Evolutionary conservation across 495 filamentous ascomycete genomes (phyloP).

Genomic region (Astrothelium macrocarpum): DNA sequence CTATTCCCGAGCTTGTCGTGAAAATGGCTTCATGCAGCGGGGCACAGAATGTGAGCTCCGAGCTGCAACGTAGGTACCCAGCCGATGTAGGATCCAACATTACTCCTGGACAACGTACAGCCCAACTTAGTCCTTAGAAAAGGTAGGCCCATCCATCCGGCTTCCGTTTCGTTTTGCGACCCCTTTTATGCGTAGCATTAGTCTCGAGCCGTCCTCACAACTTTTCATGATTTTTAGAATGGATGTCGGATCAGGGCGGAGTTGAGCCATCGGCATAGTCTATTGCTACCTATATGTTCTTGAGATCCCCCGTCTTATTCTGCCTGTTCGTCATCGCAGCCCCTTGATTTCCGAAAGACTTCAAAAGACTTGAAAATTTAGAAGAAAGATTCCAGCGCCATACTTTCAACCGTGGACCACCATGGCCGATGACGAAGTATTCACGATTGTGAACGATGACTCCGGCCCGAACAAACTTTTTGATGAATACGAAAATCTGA

Average conservation of each 20-base stretch:
- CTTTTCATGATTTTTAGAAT: neutral
- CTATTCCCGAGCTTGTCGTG: neutral
- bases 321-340: too few relatives aligned
- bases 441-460: slow-evolving; percentile 23
- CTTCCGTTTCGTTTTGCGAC: neutral
- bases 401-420: neutral
- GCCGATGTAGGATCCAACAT: slow-evolving; percentile 1
- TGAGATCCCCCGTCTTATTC: neutral
- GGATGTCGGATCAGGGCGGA: neutral
- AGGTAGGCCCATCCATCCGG: neutral
- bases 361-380: too few relatives aligned
- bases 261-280: slow-evolving; percentile 1
- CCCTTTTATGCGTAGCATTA: slow-evolving; percentile 1
- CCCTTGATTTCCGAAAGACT: neutral
- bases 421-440: slow-evolving; percentile 19
- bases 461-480: slow-evolving; percentile 25
- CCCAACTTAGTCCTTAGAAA: neutral
- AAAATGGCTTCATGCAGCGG: neutral
- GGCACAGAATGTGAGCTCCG: neutral
- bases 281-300: neutral
- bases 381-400: neutral
- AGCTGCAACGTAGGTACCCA: neutral
- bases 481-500: slow-evolving; percentile 23
- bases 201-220: neutral
- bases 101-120: neutral